Conservation (phyloP, 768 basidiomycete species). For the Pilatotrama ljubarskyi region DNA sequence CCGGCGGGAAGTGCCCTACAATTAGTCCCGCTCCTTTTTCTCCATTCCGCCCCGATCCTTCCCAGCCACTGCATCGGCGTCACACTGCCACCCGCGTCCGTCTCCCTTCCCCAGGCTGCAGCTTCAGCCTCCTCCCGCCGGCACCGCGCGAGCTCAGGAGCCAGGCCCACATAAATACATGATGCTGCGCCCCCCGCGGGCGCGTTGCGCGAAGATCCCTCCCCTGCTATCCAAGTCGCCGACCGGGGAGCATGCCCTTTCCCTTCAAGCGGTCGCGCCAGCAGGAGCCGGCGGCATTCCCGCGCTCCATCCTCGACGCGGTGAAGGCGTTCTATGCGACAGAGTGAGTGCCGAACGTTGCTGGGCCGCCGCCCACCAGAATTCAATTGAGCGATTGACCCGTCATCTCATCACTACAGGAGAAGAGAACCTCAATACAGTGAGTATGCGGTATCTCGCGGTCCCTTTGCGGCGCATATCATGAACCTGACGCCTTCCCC, state of each 20-base stretch:
- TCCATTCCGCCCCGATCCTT: slow-evolving; percentile 11
- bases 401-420: slow-evolving; percentile 4
- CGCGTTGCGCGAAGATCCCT: slow-evolving; percentile 13
- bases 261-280: slow-evolving; percentile 48
- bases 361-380: neutral
- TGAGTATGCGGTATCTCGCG: slow-evolving; percentile 1
- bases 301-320: slow-evolving; percentile 49
- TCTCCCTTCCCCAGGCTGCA: slow-evolving; percentile 1
- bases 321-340: slow-evolving; percentile 24
- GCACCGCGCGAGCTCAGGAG: slow-evolving; percentile 4
- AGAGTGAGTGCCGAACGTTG: slow-evolving; percentile 16
- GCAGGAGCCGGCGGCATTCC: slow-evolving; percentile 44
- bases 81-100: slow-evolving; percentile 24
- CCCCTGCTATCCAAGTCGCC: slow-evolving; percentile 11
- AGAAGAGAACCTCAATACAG: slow-evolving; percentile 24
- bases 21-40: slow-evolving; percentile 21
- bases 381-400: slow-evolving; percentile 9
- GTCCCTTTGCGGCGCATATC: neutral
- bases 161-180: slow-evolving; percentile 20
- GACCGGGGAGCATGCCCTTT: slow-evolving; percentile 36
- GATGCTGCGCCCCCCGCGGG: slow-evolving; percentile 16
- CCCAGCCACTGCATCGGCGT: slow-evolving; percentile 13
- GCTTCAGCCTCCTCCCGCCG: slow-evolving; percentile 12
- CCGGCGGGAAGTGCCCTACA: slow-evolving; percentile 20
- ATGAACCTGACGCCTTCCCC: slow-evolving; percentile 1